phyloP scores from a whole-genome alignment of 2,329 filamentous ascomycete genomes.

The Ophiocordyceps camponoti-leonardi region DNA sequence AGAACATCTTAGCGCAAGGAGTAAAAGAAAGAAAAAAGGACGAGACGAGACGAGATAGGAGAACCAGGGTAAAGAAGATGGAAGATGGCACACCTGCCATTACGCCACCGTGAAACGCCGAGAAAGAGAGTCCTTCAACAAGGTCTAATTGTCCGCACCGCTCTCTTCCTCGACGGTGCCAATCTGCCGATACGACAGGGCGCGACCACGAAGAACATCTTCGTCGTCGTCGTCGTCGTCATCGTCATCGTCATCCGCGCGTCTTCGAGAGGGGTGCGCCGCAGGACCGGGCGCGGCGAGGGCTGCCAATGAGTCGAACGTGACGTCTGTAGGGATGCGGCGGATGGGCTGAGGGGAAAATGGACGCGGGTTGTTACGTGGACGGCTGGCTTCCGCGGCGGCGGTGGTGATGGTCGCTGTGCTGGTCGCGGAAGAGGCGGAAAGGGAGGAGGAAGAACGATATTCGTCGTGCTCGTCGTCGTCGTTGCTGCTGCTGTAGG shows the following conservation, averaged over 20 bases:
- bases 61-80: neutral
- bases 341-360: conserved; percentile 41
- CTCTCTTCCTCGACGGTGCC: neutral
- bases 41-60: neutral
- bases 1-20: neutral
- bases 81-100: neutral
- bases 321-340: conserved; percentile 21
- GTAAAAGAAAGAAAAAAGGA: neutral
- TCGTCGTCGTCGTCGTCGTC: neutral
- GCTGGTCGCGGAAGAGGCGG: conserved; percentile 20
- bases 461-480: conserved; percentile 14
- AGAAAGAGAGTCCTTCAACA: neutral
- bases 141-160: conserved; percentile 4
- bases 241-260: neutral
- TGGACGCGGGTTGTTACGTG: conserved; percentile 34
- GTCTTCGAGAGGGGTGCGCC: neutral
- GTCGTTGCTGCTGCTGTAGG: conserved; percentile 36
- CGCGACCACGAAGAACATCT: neutral
- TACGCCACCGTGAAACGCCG: neutral
- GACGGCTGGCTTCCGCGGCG: neutral
- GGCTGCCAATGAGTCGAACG: conserved; percentile 19
- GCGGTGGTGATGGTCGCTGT: neutral
- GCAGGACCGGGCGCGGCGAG: conserved; percentile 2
- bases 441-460: conserved; percentile 21
- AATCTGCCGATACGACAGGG: neutral